Evolutionary conservation across 225 moss, liverwort and hornwort genomes (phyloP).

Genomic region (Rhytidiadelphus loreus): DNA sequence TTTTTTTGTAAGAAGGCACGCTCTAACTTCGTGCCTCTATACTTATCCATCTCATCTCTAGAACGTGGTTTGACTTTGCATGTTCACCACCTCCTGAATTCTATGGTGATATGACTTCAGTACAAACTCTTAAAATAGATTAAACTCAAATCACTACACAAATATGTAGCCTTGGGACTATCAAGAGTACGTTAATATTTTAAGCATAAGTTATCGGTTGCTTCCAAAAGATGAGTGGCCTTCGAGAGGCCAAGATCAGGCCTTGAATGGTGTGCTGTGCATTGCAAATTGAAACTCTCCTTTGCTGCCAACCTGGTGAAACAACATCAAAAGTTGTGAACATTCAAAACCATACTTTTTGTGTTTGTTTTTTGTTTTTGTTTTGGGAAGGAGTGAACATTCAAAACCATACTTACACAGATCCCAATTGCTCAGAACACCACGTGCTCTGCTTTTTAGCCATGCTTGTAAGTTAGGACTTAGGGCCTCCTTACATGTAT

Average conservation of each 20-base stretch:
- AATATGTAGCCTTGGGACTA: not conserved
- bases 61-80: not conserved
- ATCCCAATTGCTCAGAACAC: not conserved
- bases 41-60: not conserved
- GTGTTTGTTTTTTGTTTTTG: too few relatives aligned
- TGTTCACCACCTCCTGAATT: not conserved
- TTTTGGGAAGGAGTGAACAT: too few relatives aligned
- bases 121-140: not conserved
- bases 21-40: too few relatives aligned
- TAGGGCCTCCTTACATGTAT: too few relatives aligned
- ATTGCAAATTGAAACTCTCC: not conserved
- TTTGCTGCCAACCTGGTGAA: not conserved
- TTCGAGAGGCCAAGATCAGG: too few relatives aligned
- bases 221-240: not conserved
- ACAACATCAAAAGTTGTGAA: not conserved
- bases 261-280: not conserved
- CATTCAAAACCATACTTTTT: not conserved
- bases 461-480: not conserved
- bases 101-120: accelerated
- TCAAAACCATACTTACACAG: not conserved
- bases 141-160: not conserved
- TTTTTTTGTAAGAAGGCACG: too few relatives aligned
- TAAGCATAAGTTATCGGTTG: too few relatives aligned
- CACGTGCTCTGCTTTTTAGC: not conserved
- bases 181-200: not conserved